Conservation (phyloP, 495 filamentous ascomycete species). For the Stereocaulon alpinum region DNA sequence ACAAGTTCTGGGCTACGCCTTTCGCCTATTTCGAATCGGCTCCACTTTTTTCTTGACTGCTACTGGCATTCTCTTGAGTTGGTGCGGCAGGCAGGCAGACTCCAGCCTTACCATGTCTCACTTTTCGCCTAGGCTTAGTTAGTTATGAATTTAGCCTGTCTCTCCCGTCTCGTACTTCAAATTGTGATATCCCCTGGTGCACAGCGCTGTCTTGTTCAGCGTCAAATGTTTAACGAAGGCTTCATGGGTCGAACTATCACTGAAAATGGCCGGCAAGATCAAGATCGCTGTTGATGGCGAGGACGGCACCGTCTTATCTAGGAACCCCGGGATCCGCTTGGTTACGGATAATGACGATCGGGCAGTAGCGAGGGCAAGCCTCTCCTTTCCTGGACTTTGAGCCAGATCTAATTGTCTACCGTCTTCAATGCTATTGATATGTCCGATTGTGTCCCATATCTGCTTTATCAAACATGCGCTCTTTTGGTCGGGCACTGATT, state of each 20-base stretch:
- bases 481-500: background rate
- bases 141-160: background rate
- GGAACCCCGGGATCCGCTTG: background rate
- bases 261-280: background rate
- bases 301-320: background rate
- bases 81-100: background rate
- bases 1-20: background rate
- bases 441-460: too few relatives aligned
- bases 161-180: too few relatives aligned
- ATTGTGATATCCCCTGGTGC: too few relatives aligned
- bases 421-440: too few relatives aligned
- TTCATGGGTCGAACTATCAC: background rate
- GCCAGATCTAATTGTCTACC: background rate
- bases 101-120: background rate
- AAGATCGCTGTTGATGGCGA: conserved; percentile 1
- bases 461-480: too few relatives aligned
- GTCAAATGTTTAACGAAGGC: too few relatives aligned
- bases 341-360: background rate
- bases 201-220: too few relatives aligned
- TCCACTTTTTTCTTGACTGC: background rate
- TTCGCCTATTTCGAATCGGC: background rate
- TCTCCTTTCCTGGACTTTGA: background rate
- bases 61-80: background rate
- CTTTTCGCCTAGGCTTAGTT: background rate
- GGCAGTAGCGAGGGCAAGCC: background rate